These are phyloP conservation scores for Candida tropicalis DNA, from an alignment of 1,139 yeast genomes.

Conservation along the genomic window DNA sequence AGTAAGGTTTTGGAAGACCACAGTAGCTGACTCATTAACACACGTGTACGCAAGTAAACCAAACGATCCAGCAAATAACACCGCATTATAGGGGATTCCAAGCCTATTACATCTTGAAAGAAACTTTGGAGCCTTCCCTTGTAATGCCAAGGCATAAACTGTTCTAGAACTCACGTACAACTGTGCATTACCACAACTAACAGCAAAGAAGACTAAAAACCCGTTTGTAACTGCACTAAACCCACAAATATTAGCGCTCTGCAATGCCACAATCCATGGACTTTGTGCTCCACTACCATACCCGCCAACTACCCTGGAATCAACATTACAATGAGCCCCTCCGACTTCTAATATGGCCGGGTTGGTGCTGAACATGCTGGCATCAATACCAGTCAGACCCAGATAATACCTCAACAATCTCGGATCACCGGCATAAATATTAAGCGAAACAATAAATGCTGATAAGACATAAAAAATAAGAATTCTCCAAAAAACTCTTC, in stretches of 20 bases:
- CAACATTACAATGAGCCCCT: slow-evolving; percentile 38
- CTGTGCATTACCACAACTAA: slow-evolving; percentile 77
- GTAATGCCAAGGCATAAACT: slow-evolving; percentile 70
- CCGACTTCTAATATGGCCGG: slow-evolving; percentile 44
- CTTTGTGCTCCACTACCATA: slow-evolving; percentile 64
- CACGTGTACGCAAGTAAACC: slow-evolving; percentile 64
- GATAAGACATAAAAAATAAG: slow-evolving; percentile 68
- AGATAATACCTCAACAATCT: slow-evolving; percentile 57
- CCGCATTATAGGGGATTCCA: slow-evolving; percentile 78
- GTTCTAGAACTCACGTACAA: slow-evolving; percentile 81
- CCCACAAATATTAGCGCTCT: slow-evolving; percentile 64
- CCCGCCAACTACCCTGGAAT: slow-evolving; percentile 46
- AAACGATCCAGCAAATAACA: slow-evolving; percentile 60
- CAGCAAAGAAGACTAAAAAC: slow-evolving; percentile 70
- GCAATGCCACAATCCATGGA: slow-evolving; percentile 83
- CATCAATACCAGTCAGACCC: slow-evolving; percentile 35
- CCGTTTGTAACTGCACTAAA: slow-evolving; percentile 67
- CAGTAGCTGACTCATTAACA: slow-evolving; percentile 58
- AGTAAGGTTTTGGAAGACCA: slow-evolving; percentile 67
- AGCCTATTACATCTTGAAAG: slow-evolving; percentile 60
- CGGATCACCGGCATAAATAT: slow-evolving; percentile 76
- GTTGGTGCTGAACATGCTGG: slow-evolving; percentile 26
- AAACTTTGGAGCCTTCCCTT: slow-evolving; percentile 64
- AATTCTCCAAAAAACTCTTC: slow-evolving; percentile 72
- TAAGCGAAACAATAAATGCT: slow-evolving; percentile 70